These are phyloP conservation scores for Naganishia sp. DNA, from an alignment of 1,284 basidiomycete genomes.

Conservation along the genomic window DNA sequence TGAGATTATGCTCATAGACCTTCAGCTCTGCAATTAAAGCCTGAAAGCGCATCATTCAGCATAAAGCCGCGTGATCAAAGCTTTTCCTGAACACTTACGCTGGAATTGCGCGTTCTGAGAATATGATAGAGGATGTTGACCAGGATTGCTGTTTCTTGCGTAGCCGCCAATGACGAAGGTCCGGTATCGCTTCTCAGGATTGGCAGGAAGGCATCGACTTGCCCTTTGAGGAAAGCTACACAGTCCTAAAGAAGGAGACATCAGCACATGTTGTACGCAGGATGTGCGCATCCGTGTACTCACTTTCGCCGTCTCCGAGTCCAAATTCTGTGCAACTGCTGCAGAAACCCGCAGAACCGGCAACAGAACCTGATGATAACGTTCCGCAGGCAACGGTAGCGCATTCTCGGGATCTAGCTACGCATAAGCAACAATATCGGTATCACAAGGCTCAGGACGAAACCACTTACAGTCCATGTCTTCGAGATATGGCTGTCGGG, in stretches of 20 bases:
- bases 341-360: slow-evolving; percentile 26
- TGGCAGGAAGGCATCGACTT: slow-evolving; percentile 21
- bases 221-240: slow-evolving; percentile 22
- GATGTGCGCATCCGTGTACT: neutral
- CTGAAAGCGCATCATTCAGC: neutral
- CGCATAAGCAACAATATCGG: too few relatives aligned
- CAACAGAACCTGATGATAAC: slow-evolving; percentile 28
- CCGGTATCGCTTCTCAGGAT: slow-evolving; percentile 13
- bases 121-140: slow-evolving; percentile 23
- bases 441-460: neutral
- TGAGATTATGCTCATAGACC: slow-evolving; percentile 16
- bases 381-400: slow-evolving; percentile 19
- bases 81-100: slow-evolving; percentile 1
- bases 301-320: slow-evolving; percentile 12
- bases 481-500: slow-evolving; percentile 22
- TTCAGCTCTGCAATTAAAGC: slow-evolving; percentile 1
- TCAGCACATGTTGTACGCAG: neutral
- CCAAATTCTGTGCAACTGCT: slow-evolving; percentile 12
- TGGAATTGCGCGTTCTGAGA: slow-evolving; percentile 10
- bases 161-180: neutral
- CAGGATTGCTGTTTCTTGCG: slow-evolving; percentile 12
- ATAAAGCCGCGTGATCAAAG: too few relatives aligned
- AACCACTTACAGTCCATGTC: slow-evolving; percentile 14
- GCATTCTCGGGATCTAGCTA: slow-evolving; percentile 4
- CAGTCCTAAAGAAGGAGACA: slow-evolving; percentile 4